phyloP scores from a whole-genome alignment of 2,329 filamentous ascomycete genomes.

The Podosphaera leucotricha region DNA sequence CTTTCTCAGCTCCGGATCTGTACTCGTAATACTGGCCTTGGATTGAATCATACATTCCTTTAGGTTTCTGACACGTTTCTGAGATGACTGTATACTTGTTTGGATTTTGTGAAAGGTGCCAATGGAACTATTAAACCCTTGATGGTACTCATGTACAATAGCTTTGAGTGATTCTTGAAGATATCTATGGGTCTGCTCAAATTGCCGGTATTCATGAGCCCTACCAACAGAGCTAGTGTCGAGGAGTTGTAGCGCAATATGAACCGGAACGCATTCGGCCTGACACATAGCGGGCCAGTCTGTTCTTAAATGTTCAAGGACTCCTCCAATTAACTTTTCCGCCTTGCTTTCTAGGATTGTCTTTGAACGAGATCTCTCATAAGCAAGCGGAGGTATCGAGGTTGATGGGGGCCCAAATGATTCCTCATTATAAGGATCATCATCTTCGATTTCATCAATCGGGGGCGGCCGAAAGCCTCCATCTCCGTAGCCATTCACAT shows the following conservation, averaged over 20 bases:
- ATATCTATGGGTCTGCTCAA: conserved; percentile 61
- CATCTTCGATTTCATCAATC: conserved; percentile 11
- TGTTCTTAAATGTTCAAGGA: conserved; percentile 61
- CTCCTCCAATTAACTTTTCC: conserved; percentile 16
- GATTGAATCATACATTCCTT: conserved; percentile 65
- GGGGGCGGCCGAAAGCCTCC: conserved; percentile 7
- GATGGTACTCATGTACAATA: conserved; percentile 96
- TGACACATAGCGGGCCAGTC: conserved; percentile 88
- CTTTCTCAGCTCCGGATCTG: conserved; percentile 77
- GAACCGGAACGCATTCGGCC: conserved; percentile 73
- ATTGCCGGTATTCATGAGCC: conserved; percentile 68
- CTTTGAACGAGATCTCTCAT: conserved; percentile 5
- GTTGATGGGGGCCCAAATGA: conserved; percentile 10
- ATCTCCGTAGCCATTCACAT: conserved; percentile 9
- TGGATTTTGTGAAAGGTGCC: conserved; percentile 99
- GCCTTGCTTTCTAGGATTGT: conserved; percentile 11
- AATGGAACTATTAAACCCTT: conserved; percentile 97
- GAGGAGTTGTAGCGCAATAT: conserved; percentile 83
- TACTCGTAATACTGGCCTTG: conserved; percentile 58
- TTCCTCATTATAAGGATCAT: conserved; percentile 15
- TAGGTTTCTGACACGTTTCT: conserved; percentile 59
- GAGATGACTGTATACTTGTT: conserved; percentile 69
- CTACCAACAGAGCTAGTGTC: conserved; percentile 83
- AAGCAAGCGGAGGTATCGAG: not conserved
- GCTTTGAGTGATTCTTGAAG: conserved; percentile 82